phyloP scores from a whole-genome alignment of 2,329 filamentous ascomycete genomes.

The Sporothrix pseudoabietina region DNA sequence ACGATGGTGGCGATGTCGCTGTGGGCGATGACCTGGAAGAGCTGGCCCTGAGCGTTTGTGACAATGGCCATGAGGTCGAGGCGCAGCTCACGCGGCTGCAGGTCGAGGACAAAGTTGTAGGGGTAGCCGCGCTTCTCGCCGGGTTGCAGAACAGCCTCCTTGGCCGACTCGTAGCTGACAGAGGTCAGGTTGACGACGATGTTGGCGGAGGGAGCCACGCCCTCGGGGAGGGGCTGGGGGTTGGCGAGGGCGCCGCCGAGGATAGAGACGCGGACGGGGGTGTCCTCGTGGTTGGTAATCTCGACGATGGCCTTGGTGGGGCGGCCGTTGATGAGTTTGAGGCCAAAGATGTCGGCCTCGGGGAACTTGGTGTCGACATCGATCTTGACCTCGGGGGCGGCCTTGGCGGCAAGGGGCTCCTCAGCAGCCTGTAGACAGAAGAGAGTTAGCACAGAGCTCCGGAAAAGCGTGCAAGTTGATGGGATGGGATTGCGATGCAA shows the following conservation, averaged over 20 bases:
- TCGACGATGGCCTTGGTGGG: slow-evolving; percentile 81
- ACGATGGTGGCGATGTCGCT: slow-evolving; percentile 84
- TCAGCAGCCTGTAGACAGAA: slow-evolving; percentile 25
- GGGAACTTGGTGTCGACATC: slow-evolving; percentile 65
- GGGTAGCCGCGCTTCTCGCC: slow-evolving; percentile 75
- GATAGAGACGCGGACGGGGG: slow-evolving; percentile 72
- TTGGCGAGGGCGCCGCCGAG: slow-evolving; percentile 72
- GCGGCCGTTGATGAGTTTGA: slow-evolving; percentile 92
- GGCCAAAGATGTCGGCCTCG: slow-evolving; percentile 82
- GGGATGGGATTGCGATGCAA: not conserved
- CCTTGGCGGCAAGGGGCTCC: slow-evolving; percentile 33
- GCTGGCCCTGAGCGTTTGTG: slow-evolving; percentile 60
- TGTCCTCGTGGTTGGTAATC: slow-evolving; percentile 79
- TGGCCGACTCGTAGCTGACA: slow-evolving; percentile 70
- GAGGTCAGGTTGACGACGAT: slow-evolving; percentile 85
- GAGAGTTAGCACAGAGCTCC: not conserved
- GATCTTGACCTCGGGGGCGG: slow-evolving; percentile 58
- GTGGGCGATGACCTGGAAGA: slow-evolving; percentile 79
- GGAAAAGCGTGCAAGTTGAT: not conserved
- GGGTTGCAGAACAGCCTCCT: slow-evolving; percentile 55
- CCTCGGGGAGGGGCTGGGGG: slow-evolving; percentile 56
- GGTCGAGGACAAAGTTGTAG: slow-evolving; percentile 84
- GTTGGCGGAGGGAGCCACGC: slow-evolving; percentile 50
- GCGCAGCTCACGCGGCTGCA: slow-evolving; percentile 87
- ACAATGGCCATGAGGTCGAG: slow-evolving; percentile 78